These are phyloP conservation scores for Ballota nigra DNA, from an alignment of 257 asterid species.

Conservation along the genomic window DNA sequence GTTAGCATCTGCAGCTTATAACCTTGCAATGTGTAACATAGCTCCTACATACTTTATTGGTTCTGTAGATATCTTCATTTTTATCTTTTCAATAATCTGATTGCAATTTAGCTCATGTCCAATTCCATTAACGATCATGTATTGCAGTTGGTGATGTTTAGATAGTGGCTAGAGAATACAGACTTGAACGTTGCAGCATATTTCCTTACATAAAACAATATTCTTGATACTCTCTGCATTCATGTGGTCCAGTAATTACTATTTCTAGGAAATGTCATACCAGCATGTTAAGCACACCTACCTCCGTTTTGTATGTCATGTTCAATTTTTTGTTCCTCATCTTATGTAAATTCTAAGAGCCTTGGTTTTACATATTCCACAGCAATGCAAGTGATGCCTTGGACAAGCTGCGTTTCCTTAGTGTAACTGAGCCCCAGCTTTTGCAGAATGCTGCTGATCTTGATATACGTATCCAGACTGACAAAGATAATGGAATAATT, in stretches of 20 bases:
- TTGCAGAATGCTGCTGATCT: constrained; percentile 78
- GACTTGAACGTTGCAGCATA: neutral
- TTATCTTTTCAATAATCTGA: neutral
- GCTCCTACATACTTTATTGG: neutral
- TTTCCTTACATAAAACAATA: neutral
- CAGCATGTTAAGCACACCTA: neutral
- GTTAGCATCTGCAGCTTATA: neutral
- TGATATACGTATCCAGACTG: constrained; percentile 80
- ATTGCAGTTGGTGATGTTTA: neutral
- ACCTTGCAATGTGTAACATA: neutral
- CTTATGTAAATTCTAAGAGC: neutral
- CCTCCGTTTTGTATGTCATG: neutral
- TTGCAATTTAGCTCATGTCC: neutral
- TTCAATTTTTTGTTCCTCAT: neutral
- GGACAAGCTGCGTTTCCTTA: constrained; percentile 96
- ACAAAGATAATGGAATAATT: constrained; percentile 86
- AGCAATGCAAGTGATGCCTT: constrained; percentile 99
- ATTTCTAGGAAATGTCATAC: neutral
- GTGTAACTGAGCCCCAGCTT: constrained; percentile 82
- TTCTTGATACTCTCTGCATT: neutral
- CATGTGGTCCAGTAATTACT: neutral
- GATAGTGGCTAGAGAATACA: neutral
- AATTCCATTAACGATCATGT: neutral
- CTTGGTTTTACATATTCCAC: constrained; percentile 24
- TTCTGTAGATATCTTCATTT: neutral